A percentile compares a stretch with the other conserved stretches of the same genome.
These are phyloP conservation scores for Saturnispora quitensis DNA, from an alignment of 805 yeast genomes.

Conservation along the genomic window DNA sequence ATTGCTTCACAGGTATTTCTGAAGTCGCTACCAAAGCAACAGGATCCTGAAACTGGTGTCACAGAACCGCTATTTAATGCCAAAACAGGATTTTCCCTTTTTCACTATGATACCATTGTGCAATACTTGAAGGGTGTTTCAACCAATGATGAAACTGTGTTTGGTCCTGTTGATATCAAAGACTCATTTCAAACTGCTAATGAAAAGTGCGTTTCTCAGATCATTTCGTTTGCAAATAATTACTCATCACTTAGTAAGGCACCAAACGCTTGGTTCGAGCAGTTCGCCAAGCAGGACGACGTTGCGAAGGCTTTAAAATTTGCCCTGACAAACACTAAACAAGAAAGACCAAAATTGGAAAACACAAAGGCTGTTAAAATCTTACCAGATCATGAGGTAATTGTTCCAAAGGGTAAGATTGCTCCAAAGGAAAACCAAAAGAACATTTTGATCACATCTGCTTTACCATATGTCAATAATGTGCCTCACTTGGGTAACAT, in stretches of 20 bases:
- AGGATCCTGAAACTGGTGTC: not conserved
- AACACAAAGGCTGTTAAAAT: slow-evolving; percentile 32
- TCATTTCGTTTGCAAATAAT: slow-evolving; percentile 51
- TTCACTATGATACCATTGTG: slow-evolving; percentile 63
- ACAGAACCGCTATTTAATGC: slow-evolving; percentile 18
- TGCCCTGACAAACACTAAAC: slow-evolving; percentile 38
- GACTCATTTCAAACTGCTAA: slow-evolving; percentile 26
- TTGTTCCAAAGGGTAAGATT: slow-evolving; percentile 29
- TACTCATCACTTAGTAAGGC: slow-evolving; percentile 31
- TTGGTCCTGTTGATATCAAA: slow-evolving; percentile 46
- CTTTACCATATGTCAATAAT: slow-evolving; percentile 95
- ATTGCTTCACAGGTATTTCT: slow-evolving; percentile 17
- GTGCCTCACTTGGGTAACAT: slow-evolving; percentile 98
- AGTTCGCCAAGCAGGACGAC: slow-evolving; percentile 30
- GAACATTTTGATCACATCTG: slow-evolving; percentile 87
- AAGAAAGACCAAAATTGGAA: slow-evolving; percentile 32
- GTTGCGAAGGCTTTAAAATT: slow-evolving; percentile 37
- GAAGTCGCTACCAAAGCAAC: slow-evolving; percentile 2
- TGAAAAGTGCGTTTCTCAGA: slow-evolving; percentile 39
- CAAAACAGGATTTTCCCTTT: slow-evolving; percentile 38
- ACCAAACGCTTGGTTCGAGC: slow-evolving; percentile 32
- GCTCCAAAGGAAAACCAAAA: slow-evolving; percentile 64
- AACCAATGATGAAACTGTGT: slow-evolving; percentile 26
- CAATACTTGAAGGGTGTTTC: slow-evolving; percentile 42
- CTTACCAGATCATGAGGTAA: slow-evolving; percentile 14